A percentile compares a stretch with the other conserved stretches of the same genome.
phyloP scores from a whole-genome alignment of 805 yeast species.

The Candida piceae region DNA sequence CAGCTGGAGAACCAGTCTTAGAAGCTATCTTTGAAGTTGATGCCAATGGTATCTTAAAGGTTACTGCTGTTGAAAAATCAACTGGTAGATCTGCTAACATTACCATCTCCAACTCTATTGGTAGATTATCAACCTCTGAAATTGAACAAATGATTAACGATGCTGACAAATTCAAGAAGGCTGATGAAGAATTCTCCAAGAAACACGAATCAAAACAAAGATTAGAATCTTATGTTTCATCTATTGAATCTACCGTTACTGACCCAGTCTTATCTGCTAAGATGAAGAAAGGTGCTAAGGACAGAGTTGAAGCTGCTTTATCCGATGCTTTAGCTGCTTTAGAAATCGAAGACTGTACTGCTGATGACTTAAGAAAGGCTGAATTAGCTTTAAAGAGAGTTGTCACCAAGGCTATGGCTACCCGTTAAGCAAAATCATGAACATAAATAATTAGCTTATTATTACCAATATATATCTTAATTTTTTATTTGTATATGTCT shows the following conservation, averaged over 20 bases:
- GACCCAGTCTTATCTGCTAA: conserved; percentile 98
- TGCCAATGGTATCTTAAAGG: conserved; percentile 99
- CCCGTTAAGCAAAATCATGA: conserved; percentile 60
- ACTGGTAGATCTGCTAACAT: conserved; percentile 98
- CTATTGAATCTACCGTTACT: conserved; percentile 92
- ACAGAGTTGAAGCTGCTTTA: conserved; percentile 95
- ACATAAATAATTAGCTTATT: conserved; percentile 5
- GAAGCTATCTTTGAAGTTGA: conserved; percentile 99
- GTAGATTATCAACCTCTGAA: conserved; percentile 94
- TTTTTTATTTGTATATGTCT: conserved; percentile 10
- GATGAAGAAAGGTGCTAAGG: conserved; percentile 95
- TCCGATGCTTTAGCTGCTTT: conserved; percentile 98
- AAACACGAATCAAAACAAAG: conserved; percentile 99
- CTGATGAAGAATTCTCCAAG: conserved; percentile 98
- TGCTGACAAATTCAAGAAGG: conserved; percentile 98
- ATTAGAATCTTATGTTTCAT: conserved; percentile 96
- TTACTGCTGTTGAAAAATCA: conserved; percentile 96
- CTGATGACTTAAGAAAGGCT: conserved; percentile 98
- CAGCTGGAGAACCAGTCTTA: conserved; percentile 98
- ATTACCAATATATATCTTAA: conserved; percentile 4
- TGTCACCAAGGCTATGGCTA: conserved; percentile 98
- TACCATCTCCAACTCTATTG: conserved; percentile 98
- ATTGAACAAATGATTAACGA: conserved; percentile 98
- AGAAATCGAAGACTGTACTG: conserved; percentile 92
- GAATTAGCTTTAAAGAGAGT: conserved; percentile 99